These are phyloP conservation scores for Coix lacrymajobi DNA, from an alignment of 176 grass and related monocot genomes.

Conservation along the genomic window DNA sequence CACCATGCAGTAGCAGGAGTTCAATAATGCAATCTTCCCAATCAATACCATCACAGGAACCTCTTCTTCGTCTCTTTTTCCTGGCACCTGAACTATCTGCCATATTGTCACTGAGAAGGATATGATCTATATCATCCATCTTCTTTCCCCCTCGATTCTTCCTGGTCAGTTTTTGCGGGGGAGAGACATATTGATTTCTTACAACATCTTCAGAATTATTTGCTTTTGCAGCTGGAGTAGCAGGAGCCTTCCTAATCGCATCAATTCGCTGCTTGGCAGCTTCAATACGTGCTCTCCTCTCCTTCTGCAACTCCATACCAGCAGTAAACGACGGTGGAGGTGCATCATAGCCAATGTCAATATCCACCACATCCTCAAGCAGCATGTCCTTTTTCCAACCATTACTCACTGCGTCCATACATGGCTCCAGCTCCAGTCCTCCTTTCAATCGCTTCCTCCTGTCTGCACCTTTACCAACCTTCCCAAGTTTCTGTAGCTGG, in stretches of 20 bases:
- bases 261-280: slow-evolving; percentile 73
- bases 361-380: slow-evolving; percentile 42
- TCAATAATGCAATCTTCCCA: slow-evolving; percentile 92
- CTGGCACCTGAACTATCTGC: neutral
- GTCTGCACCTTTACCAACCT: slow-evolving; percentile 43
- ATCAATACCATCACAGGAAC: slow-evolving; percentile 40
- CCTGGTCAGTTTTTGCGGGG: slow-evolving; percentile 13
- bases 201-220: slow-evolving; percentile 9
- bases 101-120: neutral
- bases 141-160: slow-evolving; percentile 33
- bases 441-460: slow-evolving; percentile 38
- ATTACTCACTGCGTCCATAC: slow-evolving; percentile 30
- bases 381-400: slow-evolving; percentile 44
- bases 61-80: slow-evolving; percentile 24
- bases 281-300: slow-evolving; percentile 69
- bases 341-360: slow-evolving; percentile 74
- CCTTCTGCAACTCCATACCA: slow-evolving; percentile 40
- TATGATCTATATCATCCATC: neutral
- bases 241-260: slow-evolving; percentile 50
- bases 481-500: slow-evolving; percentile 44
- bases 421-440: slow-evolving; percentile 38
- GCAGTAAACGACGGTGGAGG: slow-evolving; percentile 75
- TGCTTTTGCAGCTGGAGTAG: neutral
- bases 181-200: slow-evolving; percentile 18
- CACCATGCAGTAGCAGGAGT: slow-evolving; percentile 72